phyloP scores from a whole-genome alignment of 2,329 filamentous ascomycete genomes.

The Aspergillus viridinutans region DNA sequence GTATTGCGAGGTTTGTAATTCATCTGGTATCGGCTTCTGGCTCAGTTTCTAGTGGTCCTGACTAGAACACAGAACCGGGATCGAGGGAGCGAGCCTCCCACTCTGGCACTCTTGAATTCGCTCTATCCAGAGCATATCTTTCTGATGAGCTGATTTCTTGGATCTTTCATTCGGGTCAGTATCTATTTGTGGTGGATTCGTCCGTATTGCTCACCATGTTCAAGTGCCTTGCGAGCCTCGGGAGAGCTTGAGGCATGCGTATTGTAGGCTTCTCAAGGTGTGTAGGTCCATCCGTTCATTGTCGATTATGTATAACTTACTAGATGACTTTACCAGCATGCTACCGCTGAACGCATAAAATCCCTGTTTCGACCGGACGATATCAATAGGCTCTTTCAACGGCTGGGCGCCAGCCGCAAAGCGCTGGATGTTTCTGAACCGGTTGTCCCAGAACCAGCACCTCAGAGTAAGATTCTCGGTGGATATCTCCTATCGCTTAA shows the following conservation, averaged over 20 bases:
- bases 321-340: conserved; percentile 23
- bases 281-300: conserved; percentile 25
- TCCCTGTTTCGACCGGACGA: conserved; percentile 35
- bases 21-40: neutral
- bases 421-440: conserved; percentile 37
- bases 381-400: conserved; percentile 53
- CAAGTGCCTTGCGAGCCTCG: conserved; percentile 52
- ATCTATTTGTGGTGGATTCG: neutral
- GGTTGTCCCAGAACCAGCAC: conserved; percentile 22
- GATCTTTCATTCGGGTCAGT: conserved; percentile 46
- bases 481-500: neutral
- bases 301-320: neutral
- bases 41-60: conserved; percentile 7
- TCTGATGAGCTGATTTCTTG: conserved; percentile 64
- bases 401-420: conserved; percentile 52
- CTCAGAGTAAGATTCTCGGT: conserved; percentile 17
- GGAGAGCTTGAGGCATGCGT: conserved; percentile 56
- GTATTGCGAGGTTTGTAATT: conserved; percentile 30
- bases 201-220: conserved; percentile 2
- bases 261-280: conserved; percentile 52
- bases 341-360: conserved; percentile 25
- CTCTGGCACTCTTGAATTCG: conserved; percentile 58
- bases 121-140: conserved; percentile 46
- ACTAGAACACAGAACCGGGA: conserved; percentile 38
- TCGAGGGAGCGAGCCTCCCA: conserved; percentile 57